These are phyloP conservation scores for Peniophora sp. DNA, from an alignment of 1,284 basidiomycete genomes.

Conservation along the genomic window DNA sequence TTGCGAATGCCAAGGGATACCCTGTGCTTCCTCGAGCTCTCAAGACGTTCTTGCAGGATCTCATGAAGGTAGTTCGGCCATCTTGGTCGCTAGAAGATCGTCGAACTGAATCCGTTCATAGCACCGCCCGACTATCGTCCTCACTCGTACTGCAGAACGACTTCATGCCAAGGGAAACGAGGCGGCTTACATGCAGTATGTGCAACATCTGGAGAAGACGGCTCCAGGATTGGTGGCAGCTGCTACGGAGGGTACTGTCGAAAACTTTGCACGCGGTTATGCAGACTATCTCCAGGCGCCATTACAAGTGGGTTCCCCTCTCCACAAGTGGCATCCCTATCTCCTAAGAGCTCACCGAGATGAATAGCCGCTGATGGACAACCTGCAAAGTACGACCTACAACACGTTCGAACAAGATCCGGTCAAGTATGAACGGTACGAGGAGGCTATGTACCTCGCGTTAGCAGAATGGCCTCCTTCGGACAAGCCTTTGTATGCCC, in stretches of 20 bases:
- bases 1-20: constrained; percentile 94
- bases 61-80: constrained; percentile 80
- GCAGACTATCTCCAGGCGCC: constrained; percentile 95
- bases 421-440: constrained; percentile 93
- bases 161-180: constrained; percentile 78
- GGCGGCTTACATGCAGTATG: constrained; percentile 85
- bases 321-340: background rate
- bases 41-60: constrained; percentile 81
- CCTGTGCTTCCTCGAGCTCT: constrained; percentile 92
- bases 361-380: constrained; percentile 88
- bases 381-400: constrained; percentile 91
- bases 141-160: constrained; percentile 58
- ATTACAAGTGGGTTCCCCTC: constrained; percentile 53
- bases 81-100: constrained; percentile 3
- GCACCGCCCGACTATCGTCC: constrained; percentile 78
- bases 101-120: constrained; percentile 20
- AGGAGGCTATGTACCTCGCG: constrained; percentile 88
- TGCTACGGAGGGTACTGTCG: constrained; percentile 62
- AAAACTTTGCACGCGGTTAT: constrained; percentile 88
- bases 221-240: constrained; percentile 54
- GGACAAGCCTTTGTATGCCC: constrained; percentile 45
- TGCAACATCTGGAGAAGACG: constrained; percentile 75
- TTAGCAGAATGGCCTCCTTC: constrained; percentile 59
- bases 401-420: constrained; percentile 98
- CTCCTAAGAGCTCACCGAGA: background rate